Conservation (phyloP, 164 flowering plant species). For the Vitis rotundifolia region DNA sequence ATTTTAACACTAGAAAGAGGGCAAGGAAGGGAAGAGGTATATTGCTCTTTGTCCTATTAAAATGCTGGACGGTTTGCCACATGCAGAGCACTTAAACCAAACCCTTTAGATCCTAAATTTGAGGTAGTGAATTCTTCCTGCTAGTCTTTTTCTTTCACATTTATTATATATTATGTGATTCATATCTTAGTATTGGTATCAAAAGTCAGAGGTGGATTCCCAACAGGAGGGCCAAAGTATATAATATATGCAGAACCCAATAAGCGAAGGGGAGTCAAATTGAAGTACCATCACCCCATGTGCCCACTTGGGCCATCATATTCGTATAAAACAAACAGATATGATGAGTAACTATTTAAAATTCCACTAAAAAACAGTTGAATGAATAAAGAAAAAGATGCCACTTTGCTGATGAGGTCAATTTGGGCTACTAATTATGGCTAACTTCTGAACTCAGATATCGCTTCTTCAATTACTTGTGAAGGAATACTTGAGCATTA, state of each 20-base stretch:
- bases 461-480: too few species aligned
- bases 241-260: too few species aligned
- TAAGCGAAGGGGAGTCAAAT: background rate
- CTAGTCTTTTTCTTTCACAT: background rate
- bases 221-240: conserved; percentile 10
- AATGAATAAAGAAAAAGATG: too few species aligned
- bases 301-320: conserved; percentile 22
- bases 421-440: too few species aligned
- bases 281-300: conserved; percentile 27
- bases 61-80: conserved; percentile 30
- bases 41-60: conserved; percentile 9
- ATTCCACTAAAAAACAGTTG: too few species aligned
- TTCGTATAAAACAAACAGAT: background rate
- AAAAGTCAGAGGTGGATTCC: conserved; percentile 20
- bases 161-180: conserved; percentile 1
- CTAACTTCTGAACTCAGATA: too few species aligned
- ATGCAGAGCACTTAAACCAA: conserved; percentile 30
- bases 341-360: background rate
- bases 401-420: too few species aligned
- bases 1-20: background rate
- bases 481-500: too few species aligned
- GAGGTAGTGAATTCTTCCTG: conserved; percentile 15
- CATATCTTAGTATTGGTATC: conserved; percentile 10
- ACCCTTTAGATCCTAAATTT: conserved; percentile 34
- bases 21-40: background rate